These are phyloP conservation scores for Talaromyces borbonicus DNA, from an alignment of 495 filamentous ascomycete species.

Conservation along the genomic window DNA sequence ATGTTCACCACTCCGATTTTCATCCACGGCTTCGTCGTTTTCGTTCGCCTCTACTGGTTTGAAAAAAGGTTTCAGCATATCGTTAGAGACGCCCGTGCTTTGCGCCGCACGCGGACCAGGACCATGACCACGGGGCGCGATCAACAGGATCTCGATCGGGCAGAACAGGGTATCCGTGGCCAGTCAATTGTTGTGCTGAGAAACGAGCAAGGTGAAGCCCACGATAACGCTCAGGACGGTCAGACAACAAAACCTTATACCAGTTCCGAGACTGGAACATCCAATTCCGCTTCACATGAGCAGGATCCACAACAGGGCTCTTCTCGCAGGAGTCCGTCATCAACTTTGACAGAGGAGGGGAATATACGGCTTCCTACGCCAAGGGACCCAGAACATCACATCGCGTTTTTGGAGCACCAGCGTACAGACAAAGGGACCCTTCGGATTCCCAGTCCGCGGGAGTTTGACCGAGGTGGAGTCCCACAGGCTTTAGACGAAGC, in stretches of 20 bases:
- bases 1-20: constrained; percentile 82
- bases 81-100: constrained; percentile 46
- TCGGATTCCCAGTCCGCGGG: constrained; percentile 78
- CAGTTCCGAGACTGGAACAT: constrained; percentile 18
- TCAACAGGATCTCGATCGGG: constrained; percentile 32
- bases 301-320: constrained; percentile 13
- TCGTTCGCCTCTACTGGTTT: constrained; percentile 92
- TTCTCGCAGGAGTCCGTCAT: not conserved
- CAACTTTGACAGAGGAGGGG: constrained; percentile 16
- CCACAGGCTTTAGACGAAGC: constrained; percentile 52
- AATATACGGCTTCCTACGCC: constrained; percentile 40
- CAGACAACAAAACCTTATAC: constrained; percentile 14
- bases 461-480: constrained; percentile 68
- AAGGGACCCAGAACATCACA: constrained; percentile 60
- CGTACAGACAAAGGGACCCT: constrained; percentile 64
- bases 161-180: constrained; percentile 60
- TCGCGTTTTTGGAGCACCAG: constrained; percentile 78
- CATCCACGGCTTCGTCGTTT: constrained; percentile 80
- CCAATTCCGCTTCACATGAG: constrained; percentile 13
- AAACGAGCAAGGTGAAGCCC: constrained; percentile 26
- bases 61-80: constrained; percentile 85
- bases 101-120: constrained; percentile 47
- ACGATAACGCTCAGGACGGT: constrained; percentile 13
- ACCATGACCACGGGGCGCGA: constrained; percentile 43
- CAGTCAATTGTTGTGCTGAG: constrained; percentile 68